Evolutionary conservation across 2,329 filamentous ascomycete species (phyloP).

Genomic region (Colletotrichum acutatum): DNA sequence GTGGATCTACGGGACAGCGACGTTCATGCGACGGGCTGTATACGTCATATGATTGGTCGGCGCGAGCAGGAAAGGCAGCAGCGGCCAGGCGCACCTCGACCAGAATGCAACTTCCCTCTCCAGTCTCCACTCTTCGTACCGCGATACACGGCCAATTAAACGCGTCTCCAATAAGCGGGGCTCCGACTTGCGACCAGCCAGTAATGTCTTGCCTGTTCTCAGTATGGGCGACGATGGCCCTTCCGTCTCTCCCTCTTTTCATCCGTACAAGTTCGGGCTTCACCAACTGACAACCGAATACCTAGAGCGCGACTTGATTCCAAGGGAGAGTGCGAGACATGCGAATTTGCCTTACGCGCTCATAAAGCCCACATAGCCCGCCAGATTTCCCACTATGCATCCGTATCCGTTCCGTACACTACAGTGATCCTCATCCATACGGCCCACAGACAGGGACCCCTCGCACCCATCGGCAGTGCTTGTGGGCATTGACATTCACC

Average conservation of each 20-base stretch:
- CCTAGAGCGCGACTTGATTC: neutral
- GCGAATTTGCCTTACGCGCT: neutral
- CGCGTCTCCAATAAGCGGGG: conserved; percentile 4
- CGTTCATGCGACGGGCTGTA: conserved; percentile 18
- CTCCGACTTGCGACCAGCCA: neutral
- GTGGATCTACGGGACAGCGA: neutral
- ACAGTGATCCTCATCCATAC: neutral
- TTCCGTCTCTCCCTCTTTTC: neutral
- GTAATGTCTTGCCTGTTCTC: neutral
- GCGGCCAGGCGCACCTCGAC: neutral
- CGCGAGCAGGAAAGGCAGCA: neutral
- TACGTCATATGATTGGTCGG: conserved; percentile 11
- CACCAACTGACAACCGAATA: neutral
- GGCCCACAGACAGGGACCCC: no score
- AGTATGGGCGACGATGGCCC: neutral
- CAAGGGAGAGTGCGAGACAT: neutral
- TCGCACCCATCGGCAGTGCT: conserved; percentile 1
- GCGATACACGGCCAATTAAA: conserved; percentile 28
- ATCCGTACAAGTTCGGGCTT: neutral
- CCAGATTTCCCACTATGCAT: no score
- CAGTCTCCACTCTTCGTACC: neutral
- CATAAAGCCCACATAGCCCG: neutral
- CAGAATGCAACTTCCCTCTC: conserved; percentile 28
- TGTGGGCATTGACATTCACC: conserved; percentile 4
- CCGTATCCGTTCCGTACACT: neutral